Conservation (phyloP, 345 rosid species). For the Eucalyptus microcorys region DNA sequence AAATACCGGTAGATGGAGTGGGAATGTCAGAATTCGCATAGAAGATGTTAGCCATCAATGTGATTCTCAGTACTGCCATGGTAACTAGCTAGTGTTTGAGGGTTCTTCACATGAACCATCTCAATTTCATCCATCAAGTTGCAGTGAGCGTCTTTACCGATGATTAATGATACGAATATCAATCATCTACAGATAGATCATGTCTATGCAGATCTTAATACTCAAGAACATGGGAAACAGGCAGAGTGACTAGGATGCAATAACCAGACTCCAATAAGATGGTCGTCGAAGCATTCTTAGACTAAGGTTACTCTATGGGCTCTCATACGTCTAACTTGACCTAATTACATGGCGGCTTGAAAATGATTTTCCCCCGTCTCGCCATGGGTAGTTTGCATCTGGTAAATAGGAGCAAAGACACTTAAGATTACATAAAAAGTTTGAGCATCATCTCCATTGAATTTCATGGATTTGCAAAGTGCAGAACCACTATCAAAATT, state of each 20-base stretch:
- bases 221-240: background rate
- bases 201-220: background rate
- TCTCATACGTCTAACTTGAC: background rate
- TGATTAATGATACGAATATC: background rate
- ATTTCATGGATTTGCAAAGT: background rate
- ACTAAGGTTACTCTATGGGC: background rate
- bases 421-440: background rate
- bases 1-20: background rate
- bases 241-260: background rate
- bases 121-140: background rate
- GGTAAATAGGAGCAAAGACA: background rate
- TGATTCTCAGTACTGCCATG: background rate
- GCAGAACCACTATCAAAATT: background rate
- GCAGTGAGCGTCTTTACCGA: background rate
- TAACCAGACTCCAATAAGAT: background rate
- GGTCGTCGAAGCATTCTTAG: background rate
- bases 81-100: background rate
- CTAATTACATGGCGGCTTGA: background rate
- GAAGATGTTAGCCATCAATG: background rate
- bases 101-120: background rate
- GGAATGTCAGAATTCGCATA: background rate
- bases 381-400: background rate
- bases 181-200: background rate
- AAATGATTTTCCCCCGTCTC: background rate
- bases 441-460: background rate